These are phyloP conservation scores for Annulohypoxylon maeteangense DNA, from an alignment of 495 filamentous ascomycete genomes.

Conservation along the genomic window DNA sequence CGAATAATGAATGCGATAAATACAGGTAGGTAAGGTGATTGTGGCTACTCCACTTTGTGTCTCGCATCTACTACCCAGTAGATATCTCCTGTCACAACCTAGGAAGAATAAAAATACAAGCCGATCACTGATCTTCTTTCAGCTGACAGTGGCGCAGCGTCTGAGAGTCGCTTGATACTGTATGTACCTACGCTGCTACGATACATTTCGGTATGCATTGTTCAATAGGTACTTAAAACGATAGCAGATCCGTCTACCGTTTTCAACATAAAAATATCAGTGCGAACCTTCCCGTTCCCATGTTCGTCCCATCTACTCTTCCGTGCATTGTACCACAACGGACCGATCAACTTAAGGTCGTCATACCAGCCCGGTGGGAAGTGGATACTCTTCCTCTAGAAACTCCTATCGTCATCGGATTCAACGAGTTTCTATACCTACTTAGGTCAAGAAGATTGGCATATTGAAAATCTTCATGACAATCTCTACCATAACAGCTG, in stretches of 20 bases:
- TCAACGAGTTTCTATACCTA: background rate
- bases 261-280: background rate
- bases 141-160: slow-evolving; percentile 12
- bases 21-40: slow-evolving; percentile 8
- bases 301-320: slow-evolving; percentile 4
- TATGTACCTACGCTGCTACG: background rate
- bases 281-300: background rate
- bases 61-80: slow-evolving; percentile 4
- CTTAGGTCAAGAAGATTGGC: background rate
- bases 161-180: background rate
- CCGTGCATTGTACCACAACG: slow-evolving; percentile 13
- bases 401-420: slow-evolving; percentile 1
- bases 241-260: background rate
- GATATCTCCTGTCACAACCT: slow-evolving; percentile 1
- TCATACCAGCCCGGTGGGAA: slow-evolving; percentile 29
- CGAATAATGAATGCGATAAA: background rate
- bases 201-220: background rate
- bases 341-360: slow-evolving; percentile 13
- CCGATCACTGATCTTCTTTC: background rate
- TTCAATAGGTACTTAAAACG: background rate
- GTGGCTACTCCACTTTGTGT: background rate
- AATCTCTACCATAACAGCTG: background rate
- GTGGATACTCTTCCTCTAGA: background rate
- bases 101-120: background rate
- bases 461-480: background rate